Base-by-base conservation (phyloP, 805 yeast species). In the Barnettozyma wickerhamii region DNA sequence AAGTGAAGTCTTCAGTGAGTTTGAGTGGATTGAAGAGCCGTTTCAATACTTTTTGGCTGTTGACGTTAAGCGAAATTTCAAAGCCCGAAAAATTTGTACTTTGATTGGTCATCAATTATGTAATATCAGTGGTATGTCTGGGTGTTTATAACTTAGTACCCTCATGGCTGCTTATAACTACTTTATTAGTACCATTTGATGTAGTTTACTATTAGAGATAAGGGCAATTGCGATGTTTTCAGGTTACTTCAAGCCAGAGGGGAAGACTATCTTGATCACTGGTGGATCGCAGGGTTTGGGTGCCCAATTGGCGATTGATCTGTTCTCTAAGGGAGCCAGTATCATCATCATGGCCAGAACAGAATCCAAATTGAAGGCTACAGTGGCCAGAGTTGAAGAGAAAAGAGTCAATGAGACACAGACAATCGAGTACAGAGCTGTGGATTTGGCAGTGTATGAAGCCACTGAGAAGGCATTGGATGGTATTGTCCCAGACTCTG, bases 241-340 rank as follows among this genome's bases (percentile, higher is more conserved):
- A 33, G 53, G 53, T 4, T 47, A 52, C 24, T 55, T 55, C 33
- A 35, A 49, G 12, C 45, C 60, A 14, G 45, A 43, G 4, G 66
- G 75, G 10, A 65, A 71, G 37, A 58, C 75, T 1, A 89, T 83
- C 3, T 71, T 91, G 14, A 72, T 91, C n/a, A 77, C 95, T 0
- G 99, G 99, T 4, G 98, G 88, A 0, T 88, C 96, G 0, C 99
- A 91, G 56, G 99, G 99, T 0, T 67, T 91, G 1, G 99, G 99
- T 0, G 79, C 79, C 4, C 85, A 83, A 29, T 61, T 91, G 42
- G 95, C 95, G 0, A 65, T 66, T 31, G 69, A 74, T 41, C 65
- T 81, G 34, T 76, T 71, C 41, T 45, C 68, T 2, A 51, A 57
- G 15, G 80, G 82, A 4, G 84, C 89, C 28, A 72, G 75, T 39